These are phyloP conservation scores for Mortierella sp. DNA, from an alignment of 371 early-diverging fungal species.

Conservation along the genomic window DNA sequence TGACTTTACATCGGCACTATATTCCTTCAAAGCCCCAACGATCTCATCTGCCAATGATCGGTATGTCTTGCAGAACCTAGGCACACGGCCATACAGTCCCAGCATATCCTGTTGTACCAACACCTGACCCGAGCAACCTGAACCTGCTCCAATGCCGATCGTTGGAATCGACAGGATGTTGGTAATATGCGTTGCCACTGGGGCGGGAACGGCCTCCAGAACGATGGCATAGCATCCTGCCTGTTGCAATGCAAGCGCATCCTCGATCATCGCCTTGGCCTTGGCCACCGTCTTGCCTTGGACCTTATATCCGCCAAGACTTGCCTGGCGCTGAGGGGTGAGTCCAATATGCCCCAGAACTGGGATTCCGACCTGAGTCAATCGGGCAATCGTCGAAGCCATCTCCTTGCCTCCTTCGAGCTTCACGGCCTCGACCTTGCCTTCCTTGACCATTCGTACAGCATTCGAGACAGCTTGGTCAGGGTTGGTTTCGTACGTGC, in stretches of 20 bases:
- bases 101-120: slow-evolving; percentile 92
- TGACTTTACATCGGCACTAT: slow-evolving; percentile 79
- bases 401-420: slow-evolving; percentile 95
- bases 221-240: slow-evolving; percentile 95
- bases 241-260: slow-evolving; percentile 89
- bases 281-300: slow-evolving; percentile 89
- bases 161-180: slow-evolving; percentile 83
- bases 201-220: slow-evolving; percentile 91
- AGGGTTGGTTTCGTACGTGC: slow-evolving; percentile 85
- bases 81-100: slow-evolving; percentile 63
- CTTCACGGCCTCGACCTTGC: slow-evolving; percentile 93
- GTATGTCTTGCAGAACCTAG: slow-evolving; percentile 91
- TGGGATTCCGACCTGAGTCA: slow-evolving; percentile 88
- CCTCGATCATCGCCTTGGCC: slow-evolving; percentile 79
- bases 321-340: slow-evolving; percentile 91
- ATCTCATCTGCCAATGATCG: slow-evolving; percentile 79
- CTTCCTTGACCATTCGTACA: slow-evolving; percentile 88
- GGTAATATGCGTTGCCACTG: slow-evolving; percentile 88
- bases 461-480: slow-evolving; percentile 80
- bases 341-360: slow-evolving; percentile 95
- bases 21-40: slow-evolving; percentile 75
- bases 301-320: slow-evolving; percentile 91
- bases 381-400: slow-evolving; percentile 75
- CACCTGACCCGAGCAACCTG: slow-evolving; percentile 91
- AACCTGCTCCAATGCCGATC: slow-evolving; percentile 97